phyloP scores from a whole-genome alignment of 768 basidiomycete genomes.

The Hericium rajendrae region DNA sequence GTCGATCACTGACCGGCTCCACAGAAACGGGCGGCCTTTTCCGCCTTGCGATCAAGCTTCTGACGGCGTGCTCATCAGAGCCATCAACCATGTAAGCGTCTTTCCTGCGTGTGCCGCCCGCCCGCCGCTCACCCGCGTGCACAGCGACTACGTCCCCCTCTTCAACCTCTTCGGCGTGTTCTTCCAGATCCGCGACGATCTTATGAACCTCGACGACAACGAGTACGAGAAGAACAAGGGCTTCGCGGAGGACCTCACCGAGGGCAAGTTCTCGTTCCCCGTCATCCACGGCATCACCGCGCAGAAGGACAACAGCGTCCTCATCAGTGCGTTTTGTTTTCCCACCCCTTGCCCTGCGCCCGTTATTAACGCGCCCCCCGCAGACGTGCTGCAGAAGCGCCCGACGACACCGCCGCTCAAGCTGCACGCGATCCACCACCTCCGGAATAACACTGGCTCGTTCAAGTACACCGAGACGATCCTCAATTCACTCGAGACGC shows the following conservation, averaged over 20 bases:
- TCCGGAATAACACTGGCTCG: conserved; percentile 65
- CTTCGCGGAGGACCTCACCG: conserved; percentile 88
- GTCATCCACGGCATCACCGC: conserved; percentile 79
- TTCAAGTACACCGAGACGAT: conserved; percentile 82
- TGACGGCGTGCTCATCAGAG: conserved; percentile 81
- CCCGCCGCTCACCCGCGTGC: neutral
- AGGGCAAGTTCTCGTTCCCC: conserved; percentile 97
- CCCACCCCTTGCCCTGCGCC: neutral
- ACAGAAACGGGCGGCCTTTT: conserved; percentile 93
- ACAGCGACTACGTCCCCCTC: conserved; percentile 82
- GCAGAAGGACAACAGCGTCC: conserved; percentile 77
- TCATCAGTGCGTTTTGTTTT: conserved; percentile 33
- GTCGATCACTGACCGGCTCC: neutral
- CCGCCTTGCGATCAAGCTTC: conserved; percentile 85
- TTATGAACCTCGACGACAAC: conserved; percentile 86
- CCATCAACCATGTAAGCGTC: conserved; percentile 46
- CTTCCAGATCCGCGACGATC: conserved; percentile 93
- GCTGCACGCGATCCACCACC: conserved; percentile 65
- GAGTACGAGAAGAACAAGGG: conserved; percentile 84
- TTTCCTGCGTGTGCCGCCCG: too few relatives aligned
- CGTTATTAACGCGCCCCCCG: neutral
- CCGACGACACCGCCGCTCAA: conserved; percentile 78
- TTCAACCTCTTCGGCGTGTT: conserved; percentile 92
- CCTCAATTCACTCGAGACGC: conserved; percentile 52
- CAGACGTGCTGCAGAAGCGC: conserved; percentile 85